Percentiles rank a stretch among this genome's conserved stretches.
These are phyloP conservation scores for Boletus subcaerulescens DNA, from an alignment of 768 basidiomycete genomes.

Conservation along the genomic window DNA sequence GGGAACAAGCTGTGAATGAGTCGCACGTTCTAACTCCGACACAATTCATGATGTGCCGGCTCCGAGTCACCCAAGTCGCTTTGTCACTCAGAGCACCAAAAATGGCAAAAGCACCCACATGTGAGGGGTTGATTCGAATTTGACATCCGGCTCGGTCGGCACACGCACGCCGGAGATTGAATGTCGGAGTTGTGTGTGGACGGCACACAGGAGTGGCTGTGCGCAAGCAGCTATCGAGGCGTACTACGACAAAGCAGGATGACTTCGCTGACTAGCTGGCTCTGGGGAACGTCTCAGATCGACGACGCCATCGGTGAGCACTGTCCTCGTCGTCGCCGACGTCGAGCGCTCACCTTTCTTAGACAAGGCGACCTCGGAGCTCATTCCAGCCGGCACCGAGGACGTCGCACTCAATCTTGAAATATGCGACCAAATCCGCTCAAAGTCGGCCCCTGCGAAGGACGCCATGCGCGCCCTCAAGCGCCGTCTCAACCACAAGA, in stretches of 20 bases:
- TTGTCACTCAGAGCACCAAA: neutral
- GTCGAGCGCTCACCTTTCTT: slow-evolving; percentile 28
- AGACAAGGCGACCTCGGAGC: slow-evolving; percentile 96
- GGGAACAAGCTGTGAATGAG: slow-evolving; percentile 35
- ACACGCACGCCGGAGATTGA: slow-evolving; percentile 16
- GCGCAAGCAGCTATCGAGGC: neutral
- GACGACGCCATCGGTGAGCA: slow-evolving; percentile 77
- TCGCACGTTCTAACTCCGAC: slow-evolving; percentile 33
- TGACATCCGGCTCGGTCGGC: slow-evolving; percentile 9
- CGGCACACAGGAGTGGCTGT: slow-evolving; percentile 20
- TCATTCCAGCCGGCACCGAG: slow-evolving; percentile 76
- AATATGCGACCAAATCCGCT: slow-evolving; percentile 95
- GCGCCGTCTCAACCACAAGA: slow-evolving; percentile 85
- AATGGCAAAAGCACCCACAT: neutral
- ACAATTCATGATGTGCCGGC: slow-evolving; percentile 22
- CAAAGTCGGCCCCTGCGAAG: slow-evolving; percentile 81
- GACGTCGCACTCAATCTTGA: slow-evolving; percentile 94
- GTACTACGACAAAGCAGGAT: slow-evolving; percentile 34
- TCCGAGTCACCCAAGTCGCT: slow-evolving; percentile 25
- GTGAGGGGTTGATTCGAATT: neutral
- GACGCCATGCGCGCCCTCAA: slow-evolving; percentile 88
- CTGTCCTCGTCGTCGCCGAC: neutral
- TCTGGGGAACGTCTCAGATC: slow-evolving; percentile 81
- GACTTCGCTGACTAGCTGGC: slow-evolving; percentile 62
- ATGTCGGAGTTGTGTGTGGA: slow-evolving; percentile 9